These are phyloP conservation scores for Metarhizium guizhouense DNA, from an alignment of 2,329 filamentous ascomycete species.

Conservation along the genomic window DNA sequence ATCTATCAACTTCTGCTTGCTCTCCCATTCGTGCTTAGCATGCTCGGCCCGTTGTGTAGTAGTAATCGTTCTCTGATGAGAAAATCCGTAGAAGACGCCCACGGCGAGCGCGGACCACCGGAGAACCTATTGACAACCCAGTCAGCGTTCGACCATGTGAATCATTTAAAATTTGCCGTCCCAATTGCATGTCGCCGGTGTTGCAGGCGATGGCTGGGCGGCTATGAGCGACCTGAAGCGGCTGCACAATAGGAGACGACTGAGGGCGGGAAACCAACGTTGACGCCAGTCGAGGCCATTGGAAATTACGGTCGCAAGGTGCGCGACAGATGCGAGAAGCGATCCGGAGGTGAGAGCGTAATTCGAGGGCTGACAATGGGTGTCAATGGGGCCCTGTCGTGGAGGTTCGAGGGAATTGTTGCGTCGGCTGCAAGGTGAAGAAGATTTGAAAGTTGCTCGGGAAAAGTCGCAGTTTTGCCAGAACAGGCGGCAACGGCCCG, in stretches of 20 bases:
- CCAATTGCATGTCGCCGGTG: conserved; percentile 5
- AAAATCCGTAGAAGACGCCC: conserved; percentile 92
- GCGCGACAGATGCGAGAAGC: conserved; percentile 29
- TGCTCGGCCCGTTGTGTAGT: conserved; percentile 60
- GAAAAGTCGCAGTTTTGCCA: conserved; percentile 40
- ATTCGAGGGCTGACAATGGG: conserved; percentile 27
- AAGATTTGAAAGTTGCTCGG: conserved; percentile 34
- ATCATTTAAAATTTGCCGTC: background rate
- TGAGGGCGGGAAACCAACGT: conserved; percentile 38
- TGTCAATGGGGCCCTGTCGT: conserved; percentile 36
- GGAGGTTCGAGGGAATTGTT: conserved; percentile 30
- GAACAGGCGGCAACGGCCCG: conserved; percentile 8
- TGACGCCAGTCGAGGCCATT: conserved; percentile 63
- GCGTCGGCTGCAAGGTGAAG: conserved; percentile 26
- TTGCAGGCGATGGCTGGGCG: conserved; percentile 12
- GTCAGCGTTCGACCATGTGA: conserved; percentile 14
- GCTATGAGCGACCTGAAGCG: background rate
- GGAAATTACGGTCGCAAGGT: conserved; percentile 31
- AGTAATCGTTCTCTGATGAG: conserved; percentile 78
- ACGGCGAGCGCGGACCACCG: conserved; percentile 90
- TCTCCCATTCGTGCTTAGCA: conserved; percentile 74
- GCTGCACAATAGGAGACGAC: conserved; percentile 14
- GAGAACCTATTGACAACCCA: conserved; percentile 60
- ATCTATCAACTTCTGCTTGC: conserved; percentile 85
- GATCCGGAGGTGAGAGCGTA: conserved; percentile 25